Percentiles rank a stretch among this genome's conserved stretches.
Conservation (phyloP, 345 rosid genomes). For the Eucalyptus virginea region DNA sequence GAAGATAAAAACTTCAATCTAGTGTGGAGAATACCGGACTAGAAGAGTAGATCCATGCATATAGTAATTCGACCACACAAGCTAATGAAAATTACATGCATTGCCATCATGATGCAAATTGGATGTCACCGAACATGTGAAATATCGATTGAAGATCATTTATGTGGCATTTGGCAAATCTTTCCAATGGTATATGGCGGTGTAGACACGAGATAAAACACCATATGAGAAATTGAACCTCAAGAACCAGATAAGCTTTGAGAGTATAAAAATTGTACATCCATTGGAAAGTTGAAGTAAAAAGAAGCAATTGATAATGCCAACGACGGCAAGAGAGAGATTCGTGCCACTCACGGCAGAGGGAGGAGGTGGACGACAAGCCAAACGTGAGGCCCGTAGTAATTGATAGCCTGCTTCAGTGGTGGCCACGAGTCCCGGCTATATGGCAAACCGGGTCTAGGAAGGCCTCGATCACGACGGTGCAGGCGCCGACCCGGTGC, state of each 20-base stretch:
- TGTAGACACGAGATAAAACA: neutral
- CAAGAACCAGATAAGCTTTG: neutral
- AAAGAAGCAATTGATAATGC: neutral
- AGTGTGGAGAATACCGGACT: neutral
- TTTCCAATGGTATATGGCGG: neutral
- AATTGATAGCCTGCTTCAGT: too few species aligned
- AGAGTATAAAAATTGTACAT: neutral
- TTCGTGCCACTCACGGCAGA: neutral
- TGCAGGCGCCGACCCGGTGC: too few species aligned
- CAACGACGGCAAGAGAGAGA: neutral
- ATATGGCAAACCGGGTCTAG: too few species aligned
- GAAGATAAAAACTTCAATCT: neutral
- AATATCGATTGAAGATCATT: neutral
- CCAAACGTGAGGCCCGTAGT: too few species aligned
- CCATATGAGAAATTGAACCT: neutral
- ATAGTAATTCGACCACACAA: neutral
- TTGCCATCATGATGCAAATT: neutral
- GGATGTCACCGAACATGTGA: neutral
- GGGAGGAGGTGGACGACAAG: too few species aligned
- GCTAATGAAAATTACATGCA: neutral
- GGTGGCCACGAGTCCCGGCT: too few species aligned
- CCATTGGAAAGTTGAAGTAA: neutral
- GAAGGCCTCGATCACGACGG: too few species aligned
- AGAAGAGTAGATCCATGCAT: neutral
- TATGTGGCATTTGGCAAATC: neutral